A percentile compares a stretch with the other conserved stretches of the same genome.
phyloP scores from a whole-genome alignment of 2,329 filamentous ascomycete species.

The Xylogone sp. region DNA sequence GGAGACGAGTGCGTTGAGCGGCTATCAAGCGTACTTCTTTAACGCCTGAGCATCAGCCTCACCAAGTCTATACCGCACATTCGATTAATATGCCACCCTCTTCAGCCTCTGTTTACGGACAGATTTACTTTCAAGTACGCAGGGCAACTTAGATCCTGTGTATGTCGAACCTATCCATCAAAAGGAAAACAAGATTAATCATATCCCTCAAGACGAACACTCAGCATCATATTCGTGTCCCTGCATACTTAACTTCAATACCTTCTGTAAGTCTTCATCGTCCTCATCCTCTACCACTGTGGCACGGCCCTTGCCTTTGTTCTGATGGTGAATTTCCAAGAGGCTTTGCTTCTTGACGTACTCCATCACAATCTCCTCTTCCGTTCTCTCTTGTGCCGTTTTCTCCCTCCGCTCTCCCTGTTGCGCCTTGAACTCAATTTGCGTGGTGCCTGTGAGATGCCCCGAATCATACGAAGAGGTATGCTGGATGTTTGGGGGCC shows the following conservation, averaged over 20 bases:
- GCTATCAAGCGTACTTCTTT: too few relatives aligned
- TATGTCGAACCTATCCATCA: constrained; percentile 19
- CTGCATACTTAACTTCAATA: constrained; percentile 20
- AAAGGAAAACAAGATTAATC: constrained; percentile 12
- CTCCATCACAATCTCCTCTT: constrained; percentile 70
- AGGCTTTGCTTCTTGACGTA: constrained; percentile 73
- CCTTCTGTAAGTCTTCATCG: constrained; percentile 21
- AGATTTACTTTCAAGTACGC: too few relatives aligned
- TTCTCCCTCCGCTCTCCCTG: constrained; percentile 6
- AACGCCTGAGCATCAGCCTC: too few relatives aligned
- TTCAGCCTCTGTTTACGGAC: too few relatives aligned
- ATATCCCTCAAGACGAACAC: constrained; percentile 9
- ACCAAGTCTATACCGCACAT: too few relatives aligned
- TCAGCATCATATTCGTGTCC: constrained; percentile 14
- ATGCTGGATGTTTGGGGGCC: constrained; percentile 8
- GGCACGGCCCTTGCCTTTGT: constrained; percentile 21
- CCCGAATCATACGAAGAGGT: constrained; percentile 14
- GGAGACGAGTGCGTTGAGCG: too few relatives aligned
- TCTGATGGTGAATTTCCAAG: constrained; percentile 53
- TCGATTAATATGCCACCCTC: too few relatives aligned
- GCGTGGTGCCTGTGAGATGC: constrained; percentile 19
- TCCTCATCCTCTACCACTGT: constrained; percentile 17
- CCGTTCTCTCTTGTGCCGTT: constrained; percentile 48
- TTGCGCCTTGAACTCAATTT: constrained; percentile 16
- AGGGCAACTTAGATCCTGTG: background rate